Conservation (phyloP, 441 rosid genomes). For the Arabidopsis lyrata region DNA sequence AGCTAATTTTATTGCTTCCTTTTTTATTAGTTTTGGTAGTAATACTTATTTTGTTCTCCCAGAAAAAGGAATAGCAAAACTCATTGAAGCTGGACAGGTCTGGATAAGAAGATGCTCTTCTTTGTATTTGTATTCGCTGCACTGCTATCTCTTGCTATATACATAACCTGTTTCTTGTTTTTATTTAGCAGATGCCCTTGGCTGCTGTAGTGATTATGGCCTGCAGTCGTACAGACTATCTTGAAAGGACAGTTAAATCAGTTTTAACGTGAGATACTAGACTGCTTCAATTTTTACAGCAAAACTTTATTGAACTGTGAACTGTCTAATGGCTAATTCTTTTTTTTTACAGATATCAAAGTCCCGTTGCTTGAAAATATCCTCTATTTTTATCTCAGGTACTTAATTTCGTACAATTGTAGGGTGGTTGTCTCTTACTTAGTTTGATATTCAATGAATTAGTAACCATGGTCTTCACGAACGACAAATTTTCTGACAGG, state of each 20-base stretch:
- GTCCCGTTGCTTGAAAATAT: conserved; percentile 75
- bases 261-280: conserved; percentile 66
- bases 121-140: conserved; percentile 18
- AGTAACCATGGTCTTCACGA: too few species aligned
- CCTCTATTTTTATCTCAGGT: conserved; percentile 97
- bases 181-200: conserved; percentile 60
- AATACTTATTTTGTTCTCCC: conserved; percentile 45
- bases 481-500: conserved; percentile 53
- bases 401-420: conserved; percentile 29
- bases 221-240: conserved; percentile 98
- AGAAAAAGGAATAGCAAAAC: conserved; percentile 76
- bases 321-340: conserved; percentile 23
- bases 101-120: conserved; percentile 21
- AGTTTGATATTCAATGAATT: conserved; percentile 18
- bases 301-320: conserved; percentile 1
- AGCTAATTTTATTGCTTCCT: conserved; percentile 2
- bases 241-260: conserved; percentile 83
- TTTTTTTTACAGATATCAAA: conserved; percentile 75
- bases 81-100: conserved; percentile 64
- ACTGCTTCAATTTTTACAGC: background rate
- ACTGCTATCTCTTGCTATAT: conserved; percentile 31
- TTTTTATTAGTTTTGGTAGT: background rate
- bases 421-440: conserved; percentile 20
- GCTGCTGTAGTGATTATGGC: conserved; percentile 99
- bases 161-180: conserved; percentile 39